Conservation (phyloP, 2,329 filamentous ascomycete genomes). For the Fusarium albosuccineum region DNA sequence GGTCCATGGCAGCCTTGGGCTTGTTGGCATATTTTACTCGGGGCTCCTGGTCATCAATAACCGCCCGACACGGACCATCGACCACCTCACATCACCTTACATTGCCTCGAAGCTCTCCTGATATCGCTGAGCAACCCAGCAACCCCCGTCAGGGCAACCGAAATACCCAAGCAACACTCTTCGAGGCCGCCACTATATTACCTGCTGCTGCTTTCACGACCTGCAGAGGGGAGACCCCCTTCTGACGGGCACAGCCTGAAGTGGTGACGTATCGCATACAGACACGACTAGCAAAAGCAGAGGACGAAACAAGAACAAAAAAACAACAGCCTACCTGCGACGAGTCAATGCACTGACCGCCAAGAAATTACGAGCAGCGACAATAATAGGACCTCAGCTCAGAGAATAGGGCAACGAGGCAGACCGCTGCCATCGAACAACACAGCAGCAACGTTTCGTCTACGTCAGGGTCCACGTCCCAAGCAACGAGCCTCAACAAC, state of each 20-base stretch:
- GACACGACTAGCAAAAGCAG: conserved; percentile 32
- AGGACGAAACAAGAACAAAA: not conserved
- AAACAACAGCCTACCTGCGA: not conserved
- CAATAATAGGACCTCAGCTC: conserved; percentile 29
- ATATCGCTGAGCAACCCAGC: conserved; percentile 37
- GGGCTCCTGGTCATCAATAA: conserved; percentile 35
- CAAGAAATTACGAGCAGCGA: conserved; percentile 36
- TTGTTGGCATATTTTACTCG: conserved; percentile 29
- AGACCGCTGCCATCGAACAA: conserved; percentile 25
- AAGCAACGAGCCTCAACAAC: not conserved
- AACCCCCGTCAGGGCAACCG: conserved; percentile 42
- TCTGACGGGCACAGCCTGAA: conserved; percentile 38
- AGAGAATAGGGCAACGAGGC: conserved; percentile 28
- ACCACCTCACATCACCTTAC: conserved; percentile 48
- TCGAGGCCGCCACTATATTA: conserved; percentile 40
- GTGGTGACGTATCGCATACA: conserved; percentile 44
- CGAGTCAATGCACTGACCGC: conserved; percentile 16
- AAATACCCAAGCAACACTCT: conserved; percentile 41
- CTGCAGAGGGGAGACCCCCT: conserved; percentile 32
- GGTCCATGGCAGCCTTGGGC: conserved; percentile 24
- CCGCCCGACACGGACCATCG: conserved; percentile 41
- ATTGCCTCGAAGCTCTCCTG: conserved; percentile 46
- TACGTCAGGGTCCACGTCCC: conserved; percentile 9
- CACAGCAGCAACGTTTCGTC: conserved; percentile 17
- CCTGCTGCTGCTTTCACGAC: conserved; percentile 35